These are phyloP conservation scores for Trapa bicornis DNA, from an alignment of 345 rosid genomes.

Conservation along the genomic window DNA sequence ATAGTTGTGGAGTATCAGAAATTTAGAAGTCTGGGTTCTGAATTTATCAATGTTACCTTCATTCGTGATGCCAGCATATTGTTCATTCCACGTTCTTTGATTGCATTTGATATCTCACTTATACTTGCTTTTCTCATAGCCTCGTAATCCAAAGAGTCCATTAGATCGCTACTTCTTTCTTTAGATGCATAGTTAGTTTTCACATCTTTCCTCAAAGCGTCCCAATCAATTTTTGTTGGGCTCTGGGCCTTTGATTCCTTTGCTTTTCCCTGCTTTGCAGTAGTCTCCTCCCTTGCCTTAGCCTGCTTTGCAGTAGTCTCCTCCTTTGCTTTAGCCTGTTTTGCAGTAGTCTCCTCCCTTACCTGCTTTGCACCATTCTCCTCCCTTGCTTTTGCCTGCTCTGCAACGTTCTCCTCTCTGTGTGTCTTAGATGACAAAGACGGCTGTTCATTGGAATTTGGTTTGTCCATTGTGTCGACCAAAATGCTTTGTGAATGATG, in stretches of 20 bases:
- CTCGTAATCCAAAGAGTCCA: slow-evolving; percentile 81
- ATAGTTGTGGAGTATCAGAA: neutral
- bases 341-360: slow-evolving; percentile 11
- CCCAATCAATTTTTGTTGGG: slow-evolving; percentile 63
- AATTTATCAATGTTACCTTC: slow-evolving; percentile 21
- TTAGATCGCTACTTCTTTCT: slow-evolving; percentile 39
- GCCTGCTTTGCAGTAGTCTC: slow-evolving; percentile 17
- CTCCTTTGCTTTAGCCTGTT: neutral
- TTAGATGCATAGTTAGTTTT: slow-evolving; percentile 20
- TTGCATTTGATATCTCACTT: slow-evolving; percentile 42
- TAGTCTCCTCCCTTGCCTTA: slow-evolving; percentile 29
- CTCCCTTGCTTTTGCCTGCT: slow-evolving; percentile 29
- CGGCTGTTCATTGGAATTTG: slow-evolving; percentile 24
- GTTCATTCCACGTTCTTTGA: slow-evolving; percentile 85
- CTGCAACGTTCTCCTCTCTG: slow-evolving; percentile 17
- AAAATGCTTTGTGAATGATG: slow-evolving; percentile 15
- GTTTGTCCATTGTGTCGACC: slow-evolving; percentile 19
- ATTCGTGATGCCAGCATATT: slow-evolving; percentile 79
- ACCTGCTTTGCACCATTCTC: no score
- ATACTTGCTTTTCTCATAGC: slow-evolving; percentile 52
- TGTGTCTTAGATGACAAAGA: slow-evolving; percentile 14
- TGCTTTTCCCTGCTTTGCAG: slow-evolving; percentile 23
- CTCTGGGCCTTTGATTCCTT: slow-evolving; percentile 31
- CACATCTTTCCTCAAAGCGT: slow-evolving; percentile 48
- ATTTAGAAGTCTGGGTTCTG: neutral